These are phyloP conservation scores for Punica granatum DNA, from an alignment of 345 rosid species.

Conservation along the genomic window DNA sequence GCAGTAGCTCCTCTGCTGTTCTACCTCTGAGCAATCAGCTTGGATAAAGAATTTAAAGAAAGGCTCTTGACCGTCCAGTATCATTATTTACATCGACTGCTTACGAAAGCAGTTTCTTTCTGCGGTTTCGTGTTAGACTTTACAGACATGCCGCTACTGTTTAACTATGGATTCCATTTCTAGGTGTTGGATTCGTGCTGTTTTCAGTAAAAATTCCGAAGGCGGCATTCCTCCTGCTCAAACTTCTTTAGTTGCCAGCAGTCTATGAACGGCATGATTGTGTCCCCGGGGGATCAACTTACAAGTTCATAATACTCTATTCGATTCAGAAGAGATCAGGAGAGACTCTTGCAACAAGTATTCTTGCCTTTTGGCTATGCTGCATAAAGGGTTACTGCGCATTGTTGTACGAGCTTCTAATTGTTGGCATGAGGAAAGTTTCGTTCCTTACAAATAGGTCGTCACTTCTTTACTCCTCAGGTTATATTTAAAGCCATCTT, in stretches of 20 bases:
- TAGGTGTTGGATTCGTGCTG: constrained; percentile 32
- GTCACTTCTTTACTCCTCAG: too few species aligned
- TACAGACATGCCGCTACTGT: background rate
- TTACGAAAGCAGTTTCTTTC: background rate
- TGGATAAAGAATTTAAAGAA: background rate
- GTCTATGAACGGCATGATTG: background rate
- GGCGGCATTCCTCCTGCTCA: background rate
- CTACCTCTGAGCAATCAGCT: background rate
- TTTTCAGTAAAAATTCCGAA: constrained; percentile 12
- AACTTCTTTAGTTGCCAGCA: background rate
- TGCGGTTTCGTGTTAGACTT: background rate
- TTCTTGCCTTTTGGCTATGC: background rate
- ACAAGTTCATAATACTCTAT: background rate
- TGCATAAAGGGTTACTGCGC: too few species aligned
- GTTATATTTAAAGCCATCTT: too few species aligned
- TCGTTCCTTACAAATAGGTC: too few species aligned
- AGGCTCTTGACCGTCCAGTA: background rate
- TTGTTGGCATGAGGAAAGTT: too few species aligned
- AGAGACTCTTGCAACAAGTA: background rate
- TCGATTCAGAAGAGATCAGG: background rate
- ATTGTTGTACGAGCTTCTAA: too few species aligned
- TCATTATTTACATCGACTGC: background rate
- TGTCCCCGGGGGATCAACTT: background rate
- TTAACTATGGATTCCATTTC: constrained; percentile 4
- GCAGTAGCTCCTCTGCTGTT: background rate